Conservation (phyloP, 495 filamentous ascomycete genomes). For the Penicillium salamii region DNA sequence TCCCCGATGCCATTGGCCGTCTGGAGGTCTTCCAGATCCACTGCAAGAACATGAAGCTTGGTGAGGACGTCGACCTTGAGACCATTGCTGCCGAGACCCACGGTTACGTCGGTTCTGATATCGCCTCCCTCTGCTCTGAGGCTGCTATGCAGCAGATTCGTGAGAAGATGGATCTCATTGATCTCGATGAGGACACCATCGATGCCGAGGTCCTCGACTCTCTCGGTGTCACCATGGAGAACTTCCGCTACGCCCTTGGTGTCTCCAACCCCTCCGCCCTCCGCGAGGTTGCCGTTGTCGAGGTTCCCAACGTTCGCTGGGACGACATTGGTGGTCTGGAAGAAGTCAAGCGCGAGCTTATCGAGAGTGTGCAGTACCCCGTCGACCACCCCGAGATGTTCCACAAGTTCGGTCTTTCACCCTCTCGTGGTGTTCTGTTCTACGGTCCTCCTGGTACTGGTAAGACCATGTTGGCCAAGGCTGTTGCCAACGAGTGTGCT, state of each 20-base stretch:
- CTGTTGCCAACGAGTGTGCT: conserved; percentile 97
- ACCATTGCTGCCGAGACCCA: conserved; percentile 97
- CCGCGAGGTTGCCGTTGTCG: conserved; percentile 97
- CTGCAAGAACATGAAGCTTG: conserved; percentile 99
- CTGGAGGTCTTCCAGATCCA: conserved; percentile 98
- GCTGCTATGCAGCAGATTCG: conserved; percentile 99
- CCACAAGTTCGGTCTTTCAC: conserved; percentile 99
- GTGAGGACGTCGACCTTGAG: conserved; percentile 94
- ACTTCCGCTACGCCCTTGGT: conserved; percentile 97
- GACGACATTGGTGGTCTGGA: conserved; percentile 99
- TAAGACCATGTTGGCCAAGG: conserved; percentile 99
- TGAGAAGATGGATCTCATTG: conserved; percentile 99
- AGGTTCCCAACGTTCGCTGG: conserved; percentile 98
- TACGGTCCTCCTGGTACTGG: conserved; percentile 98
- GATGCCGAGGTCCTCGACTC: conserved; percentile 98
- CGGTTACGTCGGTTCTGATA: conserved; percentile 97
- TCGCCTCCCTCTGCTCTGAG: conserved; percentile 98
- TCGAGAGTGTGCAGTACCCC: conserved; percentile 98
- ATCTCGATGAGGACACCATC: conserved; percentile 98
- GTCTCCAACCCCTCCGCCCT: conserved; percentile 98
- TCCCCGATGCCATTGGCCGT: conserved; percentile 96
- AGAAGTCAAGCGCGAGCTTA: conserved; percentile 98
- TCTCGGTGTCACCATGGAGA: conserved; percentile 98
- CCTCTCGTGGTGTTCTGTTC: conserved; percentile 97
- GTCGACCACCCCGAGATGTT: conserved; percentile 99